A percentile compares a stretch with the other conserved stretches of the same genome.
phyloP scores from a whole-genome alignment of 1,284 basidiomycete species.

The Xerocomus nothofagi region DNA sequence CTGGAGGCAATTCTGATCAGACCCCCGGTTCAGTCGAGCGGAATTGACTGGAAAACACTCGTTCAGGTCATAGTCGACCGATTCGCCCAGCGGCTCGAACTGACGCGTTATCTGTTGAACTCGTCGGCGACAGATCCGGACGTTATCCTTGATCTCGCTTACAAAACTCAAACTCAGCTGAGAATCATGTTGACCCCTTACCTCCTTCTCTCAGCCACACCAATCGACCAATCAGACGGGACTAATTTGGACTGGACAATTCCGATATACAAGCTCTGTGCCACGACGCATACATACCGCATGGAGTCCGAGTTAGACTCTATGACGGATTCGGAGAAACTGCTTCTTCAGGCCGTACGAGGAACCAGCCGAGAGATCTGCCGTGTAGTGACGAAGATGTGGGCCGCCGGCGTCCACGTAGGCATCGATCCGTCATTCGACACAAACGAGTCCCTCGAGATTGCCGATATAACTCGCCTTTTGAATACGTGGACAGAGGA shows the following conservation, averaged over 20 bases:
- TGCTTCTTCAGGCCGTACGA: constrained; percentile 37
- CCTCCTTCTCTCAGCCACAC: constrained; percentile 10
- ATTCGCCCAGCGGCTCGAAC: constrained; percentile 43
- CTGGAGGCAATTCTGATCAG: constrained; percentile 26
- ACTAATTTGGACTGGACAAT: constrained; percentile 25
- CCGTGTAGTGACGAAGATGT: constrained; percentile 43
- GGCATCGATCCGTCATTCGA: constrained; percentile 30
- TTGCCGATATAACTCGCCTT: constrained; percentile 5
- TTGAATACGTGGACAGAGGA: constrained; percentile 29
- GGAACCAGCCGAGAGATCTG: constrained; percentile 47
- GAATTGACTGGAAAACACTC: constrained; percentile 46
- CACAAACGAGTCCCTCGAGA: background rate
- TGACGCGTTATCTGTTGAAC: constrained; percentile 39
- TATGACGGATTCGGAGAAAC: constrained; percentile 39
- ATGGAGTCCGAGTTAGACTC: constrained; percentile 18
- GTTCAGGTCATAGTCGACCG: constrained; percentile 43
- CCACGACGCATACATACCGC: constrained; percentile 37
- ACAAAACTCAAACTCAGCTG: constrained; percentile 26
- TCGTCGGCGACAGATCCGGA: constrained; percentile 1
- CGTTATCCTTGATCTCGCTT: constrained; percentile 14
- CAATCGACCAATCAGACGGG: background rate
- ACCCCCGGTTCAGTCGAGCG: constrained; percentile 26
- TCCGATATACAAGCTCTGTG: constrained; percentile 32
- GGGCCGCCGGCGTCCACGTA: constrained; percentile 39
- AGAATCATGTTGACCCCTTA: constrained; percentile 28